A percentile compares a stretch with the other conserved stretches of the same genome.
These are phyloP conservation scores for Wickerhamomyces queroliae DNA, from an alignment of 805 yeast species.

Conservation along the genomic window DNA sequence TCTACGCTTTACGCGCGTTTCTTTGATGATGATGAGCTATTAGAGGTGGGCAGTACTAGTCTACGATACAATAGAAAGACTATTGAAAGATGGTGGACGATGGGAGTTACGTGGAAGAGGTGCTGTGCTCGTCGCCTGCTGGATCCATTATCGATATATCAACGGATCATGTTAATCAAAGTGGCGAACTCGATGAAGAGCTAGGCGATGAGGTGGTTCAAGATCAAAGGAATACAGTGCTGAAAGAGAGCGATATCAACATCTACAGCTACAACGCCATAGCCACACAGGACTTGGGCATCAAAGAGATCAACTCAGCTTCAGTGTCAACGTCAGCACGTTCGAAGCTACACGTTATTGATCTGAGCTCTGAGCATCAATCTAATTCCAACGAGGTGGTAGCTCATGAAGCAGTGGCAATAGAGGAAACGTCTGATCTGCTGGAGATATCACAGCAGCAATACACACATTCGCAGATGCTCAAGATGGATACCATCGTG, in stretches of 20 bases:
- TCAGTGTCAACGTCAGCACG: background rate
- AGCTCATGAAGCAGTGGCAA: background rate
- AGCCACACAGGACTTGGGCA: background rate
- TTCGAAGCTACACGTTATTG: background rate
- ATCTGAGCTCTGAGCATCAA: background rate
- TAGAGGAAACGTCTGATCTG: background rate
- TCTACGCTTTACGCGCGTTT: too few relatives aligned
- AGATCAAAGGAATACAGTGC: background rate
- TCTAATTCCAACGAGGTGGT: background rate
- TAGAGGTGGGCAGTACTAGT: too few relatives aligned
- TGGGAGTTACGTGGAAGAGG: background rate
- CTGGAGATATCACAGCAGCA: background rate
- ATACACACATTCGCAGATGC: background rate
- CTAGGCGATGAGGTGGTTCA: too few relatives aligned
- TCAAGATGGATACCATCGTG: background rate
- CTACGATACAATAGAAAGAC: too few relatives aligned
- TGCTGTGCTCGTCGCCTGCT: conserved; percentile 2
- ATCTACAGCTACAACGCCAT: background rate
- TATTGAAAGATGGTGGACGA: too few relatives aligned
- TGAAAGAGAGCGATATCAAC: background rate
- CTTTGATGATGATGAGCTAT: too few relatives aligned
- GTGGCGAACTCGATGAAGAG: background rate
- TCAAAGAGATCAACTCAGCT: background rate
- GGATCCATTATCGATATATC: conserved; percentile 2
- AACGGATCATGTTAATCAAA: background rate